Evolutionary conservation across 345 rosid species (phyloP).

Genomic region (Combretum micranthum): DNA sequence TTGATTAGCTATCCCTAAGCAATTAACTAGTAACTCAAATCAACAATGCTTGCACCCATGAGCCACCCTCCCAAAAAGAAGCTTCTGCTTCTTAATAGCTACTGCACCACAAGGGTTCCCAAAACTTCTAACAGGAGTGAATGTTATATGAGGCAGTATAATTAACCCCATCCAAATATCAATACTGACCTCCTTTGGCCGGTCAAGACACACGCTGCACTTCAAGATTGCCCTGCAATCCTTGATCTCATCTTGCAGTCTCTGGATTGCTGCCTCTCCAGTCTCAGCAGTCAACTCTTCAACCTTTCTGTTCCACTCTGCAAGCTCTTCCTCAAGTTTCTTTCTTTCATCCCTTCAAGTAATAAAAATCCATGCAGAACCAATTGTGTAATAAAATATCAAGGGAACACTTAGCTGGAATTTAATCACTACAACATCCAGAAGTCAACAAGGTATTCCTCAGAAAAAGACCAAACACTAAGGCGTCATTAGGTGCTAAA

Average conservation of each 20-base stretch:
- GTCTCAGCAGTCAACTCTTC: constrained; percentile 62
- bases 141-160: not conserved
- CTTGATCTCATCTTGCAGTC: constrained; percentile 83
- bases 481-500: too few relatives aligned
- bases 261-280: constrained; percentile 80
- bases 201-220: constrained; percentile 91
- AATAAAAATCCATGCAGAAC: not conserved
- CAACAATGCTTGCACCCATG: too few relatives aligned
- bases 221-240: constrained; percentile 80
- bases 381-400: not conserved
- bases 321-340: constrained; percentile 72
- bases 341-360: constrained; percentile 56
- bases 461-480: too few relatives aligned
- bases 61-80: too few relatives aligned
- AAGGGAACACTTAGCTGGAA: not conserved
- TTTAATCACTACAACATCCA: too few relatives aligned
- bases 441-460: too few relatives aligned
- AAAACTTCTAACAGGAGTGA: too few relatives aligned
- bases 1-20: not conserved
- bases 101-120: too few relatives aligned
- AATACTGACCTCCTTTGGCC: constrained; percentile 77
- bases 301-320: constrained; percentile 51
- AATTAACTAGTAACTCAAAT: too few relatives aligned
- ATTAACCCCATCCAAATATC: not conserved
- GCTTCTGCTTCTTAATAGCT: too few relatives aligned